Evolutionary conservation across 2,329 filamentous ascomycete genomes (phyloP).

Genomic region (Epichloe uncinata): DNA sequence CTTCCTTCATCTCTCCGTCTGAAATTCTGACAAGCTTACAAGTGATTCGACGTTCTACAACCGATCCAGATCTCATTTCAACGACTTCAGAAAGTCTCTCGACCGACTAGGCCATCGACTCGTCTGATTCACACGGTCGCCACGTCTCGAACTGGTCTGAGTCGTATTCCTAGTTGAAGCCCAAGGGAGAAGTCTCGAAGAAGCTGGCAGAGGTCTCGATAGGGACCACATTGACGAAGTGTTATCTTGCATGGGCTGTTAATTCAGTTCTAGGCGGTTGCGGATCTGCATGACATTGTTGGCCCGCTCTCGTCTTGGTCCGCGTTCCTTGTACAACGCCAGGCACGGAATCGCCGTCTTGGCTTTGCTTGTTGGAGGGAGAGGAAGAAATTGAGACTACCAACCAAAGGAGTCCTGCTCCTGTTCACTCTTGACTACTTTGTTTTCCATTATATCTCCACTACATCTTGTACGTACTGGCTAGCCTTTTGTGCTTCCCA

Average conservation of each 20-base stretch:
- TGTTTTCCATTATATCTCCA: constrained; percentile 2
- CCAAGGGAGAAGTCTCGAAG: not conserved
- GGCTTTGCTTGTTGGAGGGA: constrained; percentile 5
- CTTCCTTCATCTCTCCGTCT: not conserved
- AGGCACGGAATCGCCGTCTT: constrained; percentile 1
- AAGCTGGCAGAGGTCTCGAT: not conserved
- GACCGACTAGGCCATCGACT: not conserved
- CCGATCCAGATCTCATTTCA: not conserved
- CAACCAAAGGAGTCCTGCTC: constrained; percentile 1
- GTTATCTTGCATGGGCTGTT: constrained; percentile 3
- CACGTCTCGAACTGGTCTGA: not conserved
- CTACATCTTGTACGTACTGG: constrained; percentile 38
- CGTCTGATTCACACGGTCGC: not conserved
- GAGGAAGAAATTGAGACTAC: constrained; percentile 5
- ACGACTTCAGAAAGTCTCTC: not conserved
- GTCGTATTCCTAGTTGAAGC: not conserved
- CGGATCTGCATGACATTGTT: not conserved
- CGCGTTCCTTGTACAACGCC: constrained; percentile 5
- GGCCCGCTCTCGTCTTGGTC: constrained; percentile 1
- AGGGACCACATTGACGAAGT: constrained; percentile 1
- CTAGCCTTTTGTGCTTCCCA: constrained; percentile 27
- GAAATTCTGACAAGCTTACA: not conserved
- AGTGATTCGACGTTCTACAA: not conserved
- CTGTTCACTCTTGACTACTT: constrained; percentile 3
- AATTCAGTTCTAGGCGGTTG: not conserved